Conservation (phyloP, 345 rosid species). For the Boechera stricta region DNA sequence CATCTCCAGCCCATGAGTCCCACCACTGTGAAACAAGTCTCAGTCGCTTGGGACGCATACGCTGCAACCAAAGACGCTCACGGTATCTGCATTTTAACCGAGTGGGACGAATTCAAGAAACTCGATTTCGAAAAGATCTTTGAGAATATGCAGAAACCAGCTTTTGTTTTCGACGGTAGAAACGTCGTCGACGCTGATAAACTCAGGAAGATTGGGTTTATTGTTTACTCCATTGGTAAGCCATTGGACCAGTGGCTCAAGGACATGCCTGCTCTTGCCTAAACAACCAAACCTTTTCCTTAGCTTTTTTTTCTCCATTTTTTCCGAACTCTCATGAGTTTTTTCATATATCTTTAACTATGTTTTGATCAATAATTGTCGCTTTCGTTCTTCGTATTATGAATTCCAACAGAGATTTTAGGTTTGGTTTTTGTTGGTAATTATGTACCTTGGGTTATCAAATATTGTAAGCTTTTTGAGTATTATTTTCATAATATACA, state of each 20-base stretch:
- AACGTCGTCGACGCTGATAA: constrained; percentile 62
- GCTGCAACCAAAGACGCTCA: constrained; percentile 85
- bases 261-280: constrained; percentile 96
- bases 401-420: constrained; percentile 22
- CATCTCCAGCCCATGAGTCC: constrained; percentile 97
- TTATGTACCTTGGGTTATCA: constrained; percentile 35
- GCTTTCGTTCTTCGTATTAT: constrained; percentile 21
- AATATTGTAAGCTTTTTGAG: constrained; percentile 32
- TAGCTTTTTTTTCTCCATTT: constrained; percentile 23
- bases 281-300: constrained; percentile 32
- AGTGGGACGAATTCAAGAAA: constrained; percentile 94
- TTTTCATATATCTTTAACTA: constrained; percentile 37
- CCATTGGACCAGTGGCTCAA: constrained; percentile 91
- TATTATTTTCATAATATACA: constrained; percentile 11
- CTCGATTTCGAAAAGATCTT: constrained; percentile 78
- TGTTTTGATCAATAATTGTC: constrained; percentile 36
- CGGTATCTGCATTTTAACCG: constrained; percentile 83
- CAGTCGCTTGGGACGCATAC: constrained; percentile 75
- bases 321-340: constrained; percentile 32
- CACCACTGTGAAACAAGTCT: constrained; percentile 78
- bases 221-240: constrained; percentile 90
- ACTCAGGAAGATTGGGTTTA: constrained; percentile 88
- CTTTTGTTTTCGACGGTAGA: constrained; percentile 87
- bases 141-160: constrained; percentile 91
- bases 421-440: constrained; percentile 38